Conservation (phyloP, 768 basidiomycete species). For the Neoboletus magnificus region DNA sequence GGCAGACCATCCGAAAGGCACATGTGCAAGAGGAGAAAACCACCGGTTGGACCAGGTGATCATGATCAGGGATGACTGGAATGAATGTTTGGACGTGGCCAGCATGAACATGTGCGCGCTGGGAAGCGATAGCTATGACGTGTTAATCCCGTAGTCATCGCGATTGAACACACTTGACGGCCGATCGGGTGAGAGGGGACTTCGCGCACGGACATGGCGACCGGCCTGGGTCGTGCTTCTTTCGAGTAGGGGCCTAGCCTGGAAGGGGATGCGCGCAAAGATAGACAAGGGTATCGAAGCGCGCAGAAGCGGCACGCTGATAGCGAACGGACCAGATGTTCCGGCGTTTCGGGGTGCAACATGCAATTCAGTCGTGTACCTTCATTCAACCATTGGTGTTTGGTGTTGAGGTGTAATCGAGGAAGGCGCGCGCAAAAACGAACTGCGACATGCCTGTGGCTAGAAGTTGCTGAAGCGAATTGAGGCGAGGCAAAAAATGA, state of each 20-base stretch:
- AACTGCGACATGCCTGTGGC: neutral
- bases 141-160: conserved; percentile 17
- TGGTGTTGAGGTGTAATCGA: conserved; percentile 7
- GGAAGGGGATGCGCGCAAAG: neutral
- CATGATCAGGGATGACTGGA: neutral
- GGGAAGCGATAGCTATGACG: neutral
- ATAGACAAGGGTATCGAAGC: conserved; percentile 4
- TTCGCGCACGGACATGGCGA: conserved; percentile 6
- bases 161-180: conserved; percentile 4
- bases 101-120: too few relatives aligned
- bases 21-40: neutral
- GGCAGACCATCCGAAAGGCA: neutral
- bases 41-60: neutral
- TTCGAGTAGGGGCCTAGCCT: neutral
- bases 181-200: neutral
- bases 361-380: neutral
- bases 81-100: neutral
- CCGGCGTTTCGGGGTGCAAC: neutral
- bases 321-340: neutral
- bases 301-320: conserved; percentile 8
- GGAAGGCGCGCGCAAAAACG: neutral
- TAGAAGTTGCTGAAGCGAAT: conserved; percentile 3
- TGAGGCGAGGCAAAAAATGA: neutral
- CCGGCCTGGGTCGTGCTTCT: conserved; percentile 1
- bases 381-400: neutral